Base-by-base conservation (phyloP, 352 stramenopile species). In the Phytophthora constricta region DNA sequence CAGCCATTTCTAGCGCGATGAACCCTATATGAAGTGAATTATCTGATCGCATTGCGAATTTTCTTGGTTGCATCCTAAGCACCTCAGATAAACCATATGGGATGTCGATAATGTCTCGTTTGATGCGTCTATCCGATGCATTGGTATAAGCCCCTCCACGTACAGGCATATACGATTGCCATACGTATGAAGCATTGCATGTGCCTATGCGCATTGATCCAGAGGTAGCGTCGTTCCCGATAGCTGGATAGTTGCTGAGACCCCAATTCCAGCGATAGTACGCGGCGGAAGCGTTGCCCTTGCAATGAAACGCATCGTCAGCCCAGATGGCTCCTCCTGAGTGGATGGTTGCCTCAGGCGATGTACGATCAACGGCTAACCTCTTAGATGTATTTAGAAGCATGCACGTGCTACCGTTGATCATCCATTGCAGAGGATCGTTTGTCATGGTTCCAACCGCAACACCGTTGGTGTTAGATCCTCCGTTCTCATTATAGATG, bases 401-500 rank as follows among this genome's bases (percentile, higher is more conserved):
- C 2, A 56, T 28, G 2, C 17, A 14, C 4, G 22, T 26, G 4
- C 17, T 7, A 27, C 37, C 27, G 13, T 11, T 56, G 17, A 17
- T 56, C 28, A 46, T 45, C 8, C 34, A 45, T 23, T 45, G 2
- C 16, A 56, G 7, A 20, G 48, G 28, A 56, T 43, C 27, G 2
- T 3, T 19, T 4, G 48, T 45, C 5, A 19, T 20, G 4, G 31
- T 56, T 2, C 48, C 28, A 45, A 45, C 19, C 4, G 48, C 5
- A 8, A n/a, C 28, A 1, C 48, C 48, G 17, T 45, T 45, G 16
- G 17, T 27, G 28, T 45, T 28, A 19, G 16, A 31, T 7, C 28
- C 28, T 13, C 48, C 48, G 7, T 14, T n/a, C 10, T 56, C 48
- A 31, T 45, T 45, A 20, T 56, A 56, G 5, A 56, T 7, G n/a